phyloP scores from a whole-genome alignment of 1,284 basidiomycete species.

The Ceratobasidium papillatum region DNA sequence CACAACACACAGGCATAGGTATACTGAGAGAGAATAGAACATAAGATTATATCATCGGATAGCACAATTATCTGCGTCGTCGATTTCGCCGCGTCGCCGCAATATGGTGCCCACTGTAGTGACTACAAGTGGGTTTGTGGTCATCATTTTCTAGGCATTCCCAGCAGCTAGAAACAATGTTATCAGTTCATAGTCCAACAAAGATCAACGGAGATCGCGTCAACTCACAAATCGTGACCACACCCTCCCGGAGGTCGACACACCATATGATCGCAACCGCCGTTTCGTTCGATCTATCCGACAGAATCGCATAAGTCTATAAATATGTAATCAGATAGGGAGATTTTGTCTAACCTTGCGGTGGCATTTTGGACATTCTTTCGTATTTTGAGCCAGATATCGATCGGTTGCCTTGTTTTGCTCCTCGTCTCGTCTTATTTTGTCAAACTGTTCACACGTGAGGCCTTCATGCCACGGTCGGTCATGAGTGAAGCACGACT shows the following conservation, averaged over 20 bases:
- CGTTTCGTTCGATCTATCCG: conserved; percentile 31
- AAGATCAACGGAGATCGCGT: not conserved
- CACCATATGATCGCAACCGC: conserved; percentile 29
- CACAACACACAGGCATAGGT: not conserved
- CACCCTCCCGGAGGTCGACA: conserved; percentile 23
- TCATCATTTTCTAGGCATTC: conserved; percentile 5
- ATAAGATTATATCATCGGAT: not conserved
- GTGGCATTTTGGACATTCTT: conserved; percentile 27
- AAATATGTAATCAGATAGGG: not conserved
- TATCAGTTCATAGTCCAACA: not conserved
- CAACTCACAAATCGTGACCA: conserved; percentile 22
- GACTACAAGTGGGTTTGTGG: conserved; percentile 1
- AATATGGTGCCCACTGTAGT: not conserved
- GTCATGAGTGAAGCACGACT: conserved; percentile 17
- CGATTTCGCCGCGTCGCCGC: too few relatives aligned
- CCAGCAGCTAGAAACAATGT: conserved; percentile 7
- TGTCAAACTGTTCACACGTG: conserved; percentile 19
- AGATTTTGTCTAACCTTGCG: conserved; percentile 8
- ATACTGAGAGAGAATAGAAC: not conserved
- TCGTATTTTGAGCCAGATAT: conserved; percentile 16
- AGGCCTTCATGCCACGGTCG: conserved; percentile 19
- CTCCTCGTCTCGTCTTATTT: not conserved
- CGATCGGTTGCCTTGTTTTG: not conserved
- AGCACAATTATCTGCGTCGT: not conserved
- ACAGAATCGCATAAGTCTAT: not conserved